Percentiles rank a stretch among this genome's conserved stretches.
Evolutionary conservation across 2,329 filamentous ascomycete species (phyloP).

Genomic region (Botrytis fragariae): DNA sequence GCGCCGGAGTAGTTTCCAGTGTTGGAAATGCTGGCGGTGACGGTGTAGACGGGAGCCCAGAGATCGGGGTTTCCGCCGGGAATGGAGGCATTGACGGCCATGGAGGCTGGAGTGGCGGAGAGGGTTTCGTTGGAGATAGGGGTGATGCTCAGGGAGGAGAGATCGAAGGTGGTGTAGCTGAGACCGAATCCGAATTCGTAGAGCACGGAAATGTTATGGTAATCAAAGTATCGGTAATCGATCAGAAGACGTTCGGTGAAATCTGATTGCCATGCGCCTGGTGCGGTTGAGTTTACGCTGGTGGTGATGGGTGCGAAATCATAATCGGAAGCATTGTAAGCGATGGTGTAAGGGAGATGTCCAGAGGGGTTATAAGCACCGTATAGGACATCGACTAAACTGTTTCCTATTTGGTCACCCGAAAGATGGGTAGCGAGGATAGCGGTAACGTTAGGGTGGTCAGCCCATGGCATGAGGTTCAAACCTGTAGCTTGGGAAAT

Average conservation of each 20-base stretch:
- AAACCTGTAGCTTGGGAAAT: constrained; percentile 64
- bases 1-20: constrained; percentile 43
- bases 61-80: constrained; percentile 56
- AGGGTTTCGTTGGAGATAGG: constrained; percentile 39
- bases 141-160: constrained; percentile 40
- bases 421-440: constrained; percentile 58
- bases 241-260: constrained; percentile 53
- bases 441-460: constrained; percentile 59
- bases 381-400: constrained; percentile 59
- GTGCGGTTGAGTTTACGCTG: constrained; percentile 39
- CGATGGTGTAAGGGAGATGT: constrained; percentile 65
- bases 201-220: constrained; percentile 38
- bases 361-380: constrained; percentile 54
- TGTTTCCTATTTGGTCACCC: constrained; percentile 59
- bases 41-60: constrained; percentile 50
- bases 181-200: constrained; percentile 52
- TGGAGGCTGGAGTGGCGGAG: constrained; percentile 35
- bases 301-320: constrained; percentile 45
- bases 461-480: constrained; percentile 58
- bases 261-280: constrained; percentile 34
- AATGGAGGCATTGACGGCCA: constrained; percentile 38
- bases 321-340: constrained; percentile 52
- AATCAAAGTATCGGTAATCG: constrained; percentile 53
- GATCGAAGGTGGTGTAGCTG: constrained; percentile 70
- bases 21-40: constrained; percentile 51